Percentiles rank a stretch among this genome's conserved stretches.
phyloP scores from a whole-genome alignment of 2,329 filamentous ascomycete species.

The Rhynchosporium agropyri region DNA sequence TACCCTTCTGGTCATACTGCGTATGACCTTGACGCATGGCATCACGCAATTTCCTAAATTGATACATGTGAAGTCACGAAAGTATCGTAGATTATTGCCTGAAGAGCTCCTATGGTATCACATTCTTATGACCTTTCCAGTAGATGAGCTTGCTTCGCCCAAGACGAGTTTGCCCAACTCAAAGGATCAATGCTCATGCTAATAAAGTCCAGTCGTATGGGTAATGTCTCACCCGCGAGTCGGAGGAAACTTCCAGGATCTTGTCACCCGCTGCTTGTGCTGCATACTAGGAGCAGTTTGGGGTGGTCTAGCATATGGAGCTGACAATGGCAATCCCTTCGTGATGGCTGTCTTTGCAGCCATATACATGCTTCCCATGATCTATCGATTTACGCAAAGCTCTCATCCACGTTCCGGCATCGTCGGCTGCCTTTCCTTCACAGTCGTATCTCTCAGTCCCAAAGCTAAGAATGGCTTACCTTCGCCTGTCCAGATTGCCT shows the following conservation, averaged over 20 bases:
- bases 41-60: too few relatives aligned
- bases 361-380: conserved; percentile 62
- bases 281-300: conserved; percentile 57
- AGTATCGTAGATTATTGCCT: too few relatives aligned
- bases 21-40: too few relatives aligned
- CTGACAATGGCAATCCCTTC: conserved; percentile 55
- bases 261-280: conserved; percentile 54
- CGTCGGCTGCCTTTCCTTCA: conserved; percentile 60
- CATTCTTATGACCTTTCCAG: too few relatives aligned
- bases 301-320: conserved; percentile 55
- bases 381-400: conserved; percentile 58
- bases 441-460: conserved; percentile 52
- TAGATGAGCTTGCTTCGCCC: neutral
- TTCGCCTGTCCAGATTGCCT: conserved; percentile 48
- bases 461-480: conserved; percentile 39
- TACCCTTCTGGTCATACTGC: too few relatives aligned
- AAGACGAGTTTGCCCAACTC: neutral
- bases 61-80: too few relatives aligned
- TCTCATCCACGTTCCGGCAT: conserved; percentile 60
- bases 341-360: conserved; percentile 57
- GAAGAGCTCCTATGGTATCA: too few relatives aligned
- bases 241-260: conserved; percentile 60
- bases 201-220: conserved; percentile 17
- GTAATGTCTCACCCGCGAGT: conserved; percentile 44
- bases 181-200: neutral